phyloP scores from a whole-genome alignment of 2,329 filamentous ascomycete species.

The Clonostachys rhizophaga region DNA sequence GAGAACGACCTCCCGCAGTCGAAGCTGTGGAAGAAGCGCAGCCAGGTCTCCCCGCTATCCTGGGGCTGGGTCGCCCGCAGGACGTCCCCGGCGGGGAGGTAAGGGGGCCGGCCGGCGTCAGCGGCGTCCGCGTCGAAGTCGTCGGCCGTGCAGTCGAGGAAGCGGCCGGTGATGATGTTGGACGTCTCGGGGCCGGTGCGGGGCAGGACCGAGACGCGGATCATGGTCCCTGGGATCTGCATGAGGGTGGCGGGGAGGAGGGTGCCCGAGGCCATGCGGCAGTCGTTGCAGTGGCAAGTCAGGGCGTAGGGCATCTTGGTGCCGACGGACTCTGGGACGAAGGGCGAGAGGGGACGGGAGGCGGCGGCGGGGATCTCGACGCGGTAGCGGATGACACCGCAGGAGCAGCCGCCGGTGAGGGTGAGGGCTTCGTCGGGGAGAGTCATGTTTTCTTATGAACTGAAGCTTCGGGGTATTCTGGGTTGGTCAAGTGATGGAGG shows the following conservation, averaged over 20 bases:
- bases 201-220: conserved; percentile 12
- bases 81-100: conserved; percentile 9
- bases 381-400: conserved; percentile 15
- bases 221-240: conserved; percentile 8
- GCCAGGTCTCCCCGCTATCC: conserved; percentile 5
- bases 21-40: conserved; percentile 15
- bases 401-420: conserved; percentile 17
- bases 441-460: conserved; percentile 7
- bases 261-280: conserved; percentile 9
- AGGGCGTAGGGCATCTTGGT: conserved; percentile 8
- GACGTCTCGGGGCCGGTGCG: conserved; percentile 3
- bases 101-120: conserved; percentile 9
- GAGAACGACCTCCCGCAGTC: conserved; percentile 8
- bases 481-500: too few species aligned
- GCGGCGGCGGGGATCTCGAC: conserved; percentile 9
- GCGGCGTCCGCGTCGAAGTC: conserved; percentile 7
- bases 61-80: conserved; percentile 5
- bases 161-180: conserved; percentile 6
- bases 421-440: conserved; percentile 11
- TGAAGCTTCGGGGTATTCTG: too few species aligned
- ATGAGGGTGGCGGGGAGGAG: conserved; percentile 4
- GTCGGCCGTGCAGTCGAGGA: conserved; percentile 8
- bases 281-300: conserved; percentile 16
- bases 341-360: conserved; percentile 6
- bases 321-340: conserved; percentile 4